These are phyloP conservation scores for Blepharisma stoltei DNA, from an alignment of 73 alveolate species.

Conservation along the genomic window DNA sequence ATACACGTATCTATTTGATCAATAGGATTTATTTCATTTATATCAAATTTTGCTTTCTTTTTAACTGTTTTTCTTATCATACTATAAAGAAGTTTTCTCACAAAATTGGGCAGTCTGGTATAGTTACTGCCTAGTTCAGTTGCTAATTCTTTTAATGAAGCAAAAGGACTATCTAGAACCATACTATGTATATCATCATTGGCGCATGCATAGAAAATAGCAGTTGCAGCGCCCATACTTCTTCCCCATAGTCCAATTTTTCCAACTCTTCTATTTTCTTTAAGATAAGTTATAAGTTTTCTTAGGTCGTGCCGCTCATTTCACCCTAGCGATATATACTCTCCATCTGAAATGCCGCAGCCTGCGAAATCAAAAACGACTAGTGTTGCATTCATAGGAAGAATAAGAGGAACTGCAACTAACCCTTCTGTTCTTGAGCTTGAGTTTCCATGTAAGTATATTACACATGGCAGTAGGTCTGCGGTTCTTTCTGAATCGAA, in stretches of 20 bases:
- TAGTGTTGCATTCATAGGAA: conserved; percentile 63
- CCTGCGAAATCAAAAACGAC: conserved; percentile 90
- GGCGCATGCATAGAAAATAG: conserved; percentile 72
- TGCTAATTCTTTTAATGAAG: conserved; percentile 59
- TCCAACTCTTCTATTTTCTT: conserved; percentile 68
- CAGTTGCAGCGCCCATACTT: conserved; percentile 97
- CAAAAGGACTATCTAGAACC: conserved; percentile 87
- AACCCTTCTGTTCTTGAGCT: conserved; percentile 85
- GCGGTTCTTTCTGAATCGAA: conserved; percentile 43
- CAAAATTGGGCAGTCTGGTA: conserved; percentile 53
- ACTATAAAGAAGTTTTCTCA: conserved; percentile 51
- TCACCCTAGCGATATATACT: conserved; percentile 82
- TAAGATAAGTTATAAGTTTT: conserved; percentile 69
- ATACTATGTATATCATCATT: conserved; percentile 74
- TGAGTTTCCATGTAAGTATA: conserved; percentile 89
- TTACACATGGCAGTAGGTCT: conserved; percentile 72
- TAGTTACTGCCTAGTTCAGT: conserved; percentile 72
- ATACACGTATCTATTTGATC: conserved; percentile 45
- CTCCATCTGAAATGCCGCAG: conserved; percentile 90
- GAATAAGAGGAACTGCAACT: conserved; percentile 52
- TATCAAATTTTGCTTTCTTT: conserved; percentile 78
- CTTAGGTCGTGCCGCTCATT: conserved; percentile 83
- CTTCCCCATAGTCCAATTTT: conserved; percentile 93
- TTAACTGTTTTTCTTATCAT: conserved; percentile 71
- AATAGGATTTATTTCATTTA: conserved; percentile 66